Evolutionary conservation across 2,329 filamentous ascomycete genomes (phyloP), one percentile per base, ranked within the genome.

Genomic region (Aspergillus hortae): DNA sequence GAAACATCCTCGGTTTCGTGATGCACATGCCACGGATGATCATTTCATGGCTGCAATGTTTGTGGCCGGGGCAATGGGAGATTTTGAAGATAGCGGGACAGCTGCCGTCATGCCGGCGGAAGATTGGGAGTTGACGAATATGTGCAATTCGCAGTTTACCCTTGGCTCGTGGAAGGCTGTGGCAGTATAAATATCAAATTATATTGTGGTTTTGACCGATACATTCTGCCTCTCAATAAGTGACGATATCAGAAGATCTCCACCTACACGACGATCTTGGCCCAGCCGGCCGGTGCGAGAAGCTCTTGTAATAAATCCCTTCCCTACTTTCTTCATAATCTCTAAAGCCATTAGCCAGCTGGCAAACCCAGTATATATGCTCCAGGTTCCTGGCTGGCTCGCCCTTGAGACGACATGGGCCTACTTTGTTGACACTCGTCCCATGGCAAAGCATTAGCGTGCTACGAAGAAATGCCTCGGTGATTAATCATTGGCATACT

Each of bases 11-110:
- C 72, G 75, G 44, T 88, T 80, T 61, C 70, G 85, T 14, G 84
- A 87, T 59, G 85, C 86, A 0, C 85, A 88, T 68, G 84, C 77
- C 0, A 88, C 85, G 0, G 85, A 89, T 61, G 86, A 88, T 63
- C 85, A 88, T 62, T 88, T 85, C 57, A 87, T 88, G 81, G 72
- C 83, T 0, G 76, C 81, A 3, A 73, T 84, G 60, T 88, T 88
- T 67, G 79, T 85, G 0, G 81, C 83, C 0, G 85, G 85, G 1
- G 72, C 78, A 3, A 73, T 73, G 27, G 77, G 83, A 1, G 76
- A 76, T 30, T 60, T 67, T 48, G 75, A 77, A 21, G 79, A 82
- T 63, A 66, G 72, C 49, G 72, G 68, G 0, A 61, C 51, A 0
- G 47, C 53, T 27, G 61, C 52, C 0, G 51, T 67, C 11, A 56